These are phyloP conservation scores for Jamesozyma piceae DNA, from an alignment of 805 yeast species.

Conservation along the genomic window DNA sequence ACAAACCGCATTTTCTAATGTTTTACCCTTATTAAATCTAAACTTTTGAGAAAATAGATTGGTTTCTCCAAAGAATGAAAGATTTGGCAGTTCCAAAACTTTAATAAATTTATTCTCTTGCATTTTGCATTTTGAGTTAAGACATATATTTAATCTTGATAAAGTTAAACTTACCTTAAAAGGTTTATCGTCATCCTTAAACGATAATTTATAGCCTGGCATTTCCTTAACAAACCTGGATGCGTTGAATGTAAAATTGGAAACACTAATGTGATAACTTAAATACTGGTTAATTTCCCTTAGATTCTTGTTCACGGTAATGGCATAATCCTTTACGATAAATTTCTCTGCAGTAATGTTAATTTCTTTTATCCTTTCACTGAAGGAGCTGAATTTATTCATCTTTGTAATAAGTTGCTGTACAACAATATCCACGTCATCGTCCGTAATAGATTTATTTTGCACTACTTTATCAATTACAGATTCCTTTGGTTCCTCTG, in stretches of 20 bases:
- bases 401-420: constrained; percentile 3
- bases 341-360: constrained; percentile 20
- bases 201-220: constrained; percentile 41
- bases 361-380: constrained; percentile 11
- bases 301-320: constrained; percentile 17
- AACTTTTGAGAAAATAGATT: constrained; percentile 32
- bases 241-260: constrained; percentile 22
- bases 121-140: constrained; percentile 19
- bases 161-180: constrained; percentile 31
- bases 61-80: constrained; percentile 33
- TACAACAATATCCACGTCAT: constrained; percentile 5
- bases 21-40: constrained; percentile 17
- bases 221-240: constrained; percentile 27
- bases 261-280: constrained; percentile 15
- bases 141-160: constrained; percentile 30
- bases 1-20: constrained; percentile 27
- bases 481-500: not conserved
- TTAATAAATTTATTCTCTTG: constrained; percentile 10
- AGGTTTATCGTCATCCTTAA: constrained; percentile 36
- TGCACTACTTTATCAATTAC: not conserved
- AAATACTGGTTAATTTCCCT: constrained; percentile 15
- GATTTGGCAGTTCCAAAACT: constrained; percentile 32
- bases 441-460: not conserved
- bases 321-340: constrained; percentile 13
- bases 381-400: constrained; percentile 3